Base-by-base conservation (phyloP, 225 moss, liverwort and hornwort genomes). In the Physcomitrium patens region DNA sequence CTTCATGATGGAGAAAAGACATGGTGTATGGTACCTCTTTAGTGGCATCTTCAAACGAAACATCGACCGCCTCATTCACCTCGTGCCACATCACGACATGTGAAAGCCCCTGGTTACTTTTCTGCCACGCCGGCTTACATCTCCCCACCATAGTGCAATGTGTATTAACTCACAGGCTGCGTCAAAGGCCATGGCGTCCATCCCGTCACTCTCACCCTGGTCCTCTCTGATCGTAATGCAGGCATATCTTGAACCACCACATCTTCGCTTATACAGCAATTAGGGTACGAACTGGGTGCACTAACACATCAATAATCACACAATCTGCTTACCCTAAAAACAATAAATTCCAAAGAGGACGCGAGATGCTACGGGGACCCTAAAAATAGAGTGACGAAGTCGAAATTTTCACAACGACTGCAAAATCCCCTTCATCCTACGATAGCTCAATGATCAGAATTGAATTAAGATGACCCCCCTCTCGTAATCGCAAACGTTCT, bases 61-160 rank as follows among this genome's bases (percentile, higher is more conserved):
- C 81, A 58, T 79, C 74, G 71, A 79, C 86, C 60, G 58, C 50
- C 62, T 78, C 83, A 43, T 84, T 72, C 70, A 69, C 82, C 68
- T 88, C 88, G 78, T 82, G 82, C 88, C 88, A 88, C 88, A 88
- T 85, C 75, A 88, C 87, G 70, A 73, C 85, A 78, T 83, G 76
- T 74, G 82, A 71, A 43, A 82, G 85, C 50, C 72, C 65, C 28
- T 75, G 75, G 37, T 28, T 50, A 54, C 65, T 76, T 77, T 61
- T 80, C 72, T 78, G 82, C 77, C 76, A 82, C 78, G n/a, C 75
- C 56, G 65, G 78, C 88, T 85, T 78, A 54, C 66, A 83, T 76
- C 78, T 76, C 60, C 88, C 88, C 56, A 88, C 82, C 88, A 85
- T 85, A 77, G 75, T 78, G 80, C 72, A 65, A 65, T 79, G 77